phyloP scores from a whole-genome alignment of 2,329 filamentous ascomycete species.

The Colletotrichum sp. region DNA sequence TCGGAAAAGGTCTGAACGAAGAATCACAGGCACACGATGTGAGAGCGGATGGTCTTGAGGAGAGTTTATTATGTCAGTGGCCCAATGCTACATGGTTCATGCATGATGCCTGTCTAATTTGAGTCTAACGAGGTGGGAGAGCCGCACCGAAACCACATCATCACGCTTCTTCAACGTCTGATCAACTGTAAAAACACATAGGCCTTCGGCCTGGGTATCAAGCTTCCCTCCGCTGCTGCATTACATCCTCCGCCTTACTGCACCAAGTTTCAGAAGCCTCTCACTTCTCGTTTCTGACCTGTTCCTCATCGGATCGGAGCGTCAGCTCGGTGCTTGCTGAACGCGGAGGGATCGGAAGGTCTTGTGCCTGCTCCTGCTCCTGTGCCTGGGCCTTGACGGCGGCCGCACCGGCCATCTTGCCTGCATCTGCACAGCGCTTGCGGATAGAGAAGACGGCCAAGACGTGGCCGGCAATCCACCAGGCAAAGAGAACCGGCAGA shows the following conservation, averaged over 20 bases:
- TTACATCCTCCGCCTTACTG: not conserved
- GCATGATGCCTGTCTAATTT: not conserved
- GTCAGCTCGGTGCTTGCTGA: conserved; percentile 6
- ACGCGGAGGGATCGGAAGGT: not conserved
- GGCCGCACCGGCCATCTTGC: not conserved
- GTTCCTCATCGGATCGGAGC: not conserved
- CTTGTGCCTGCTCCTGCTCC: not conserved
- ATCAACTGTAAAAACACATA: not conserved
- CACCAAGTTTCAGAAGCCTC: too few species aligned
- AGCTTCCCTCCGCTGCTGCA: not conserved
- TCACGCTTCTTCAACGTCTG: not conserved
- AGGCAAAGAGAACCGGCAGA: conserved; percentile 47
- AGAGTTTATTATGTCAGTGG: not conserved
- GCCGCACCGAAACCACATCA: not conserved
- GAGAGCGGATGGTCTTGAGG: not conserved
- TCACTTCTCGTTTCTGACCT: conserved; percentile 1
- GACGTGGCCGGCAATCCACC: conserved; percentile 36
- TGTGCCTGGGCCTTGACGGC: not conserved
- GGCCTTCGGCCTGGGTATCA: not conserved
- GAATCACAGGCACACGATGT: not conserved
- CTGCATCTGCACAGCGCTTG: conserved; percentile 22
- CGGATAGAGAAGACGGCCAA: conserved; percentile 26
- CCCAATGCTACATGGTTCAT: not conserved
- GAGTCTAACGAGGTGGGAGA: not conserved
- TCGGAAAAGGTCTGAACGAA: not conserved